phyloP scores from a whole-genome alignment of 257 asterid genomes.

The Plectranthus barbatus region DNA sequence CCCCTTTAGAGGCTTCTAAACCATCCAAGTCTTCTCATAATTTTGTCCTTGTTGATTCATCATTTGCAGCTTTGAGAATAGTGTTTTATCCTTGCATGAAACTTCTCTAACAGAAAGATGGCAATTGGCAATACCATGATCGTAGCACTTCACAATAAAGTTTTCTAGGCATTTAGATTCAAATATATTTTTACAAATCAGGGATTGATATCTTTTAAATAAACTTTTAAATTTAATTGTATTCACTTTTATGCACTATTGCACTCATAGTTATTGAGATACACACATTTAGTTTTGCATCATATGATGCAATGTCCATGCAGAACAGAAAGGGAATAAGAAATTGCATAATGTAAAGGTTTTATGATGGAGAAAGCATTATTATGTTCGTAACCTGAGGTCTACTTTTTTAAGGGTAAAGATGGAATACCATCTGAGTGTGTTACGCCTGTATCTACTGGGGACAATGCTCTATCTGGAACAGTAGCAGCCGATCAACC shows the following conservation, averaged over 20 bases:
- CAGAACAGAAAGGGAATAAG: not conserved
- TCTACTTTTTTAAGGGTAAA: slow-evolving; percentile 32
- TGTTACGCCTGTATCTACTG: slow-evolving; percentile 23
- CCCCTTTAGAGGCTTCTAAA: too few relatives aligned
- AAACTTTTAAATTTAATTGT: too few relatives aligned
- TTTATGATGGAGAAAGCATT: not conserved
- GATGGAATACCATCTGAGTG: slow-evolving; percentile 33
- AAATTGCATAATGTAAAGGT: too few relatives aligned
- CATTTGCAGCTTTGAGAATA: not conserved
- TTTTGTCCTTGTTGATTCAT: too few relatives aligned
- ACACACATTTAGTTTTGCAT: not conserved
- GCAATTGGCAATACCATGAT: not conserved
- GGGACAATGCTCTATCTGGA: slow-evolving; percentile 28
- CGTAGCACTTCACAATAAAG: not conserved
- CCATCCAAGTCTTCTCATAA: too few relatives aligned
- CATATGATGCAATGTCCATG: not conserved
- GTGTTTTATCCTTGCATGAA: not conserved
- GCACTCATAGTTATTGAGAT: not conserved
- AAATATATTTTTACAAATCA: not conserved
- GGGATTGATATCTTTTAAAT: not conserved
- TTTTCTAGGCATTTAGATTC: not conserved
- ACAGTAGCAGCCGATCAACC: slow-evolving; percentile 26
- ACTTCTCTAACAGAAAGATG: not conserved
- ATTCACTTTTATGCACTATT: not conserved
- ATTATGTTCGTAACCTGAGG: not conserved